Conservation (phyloP, 257 asterid species). For the Penstemon newberryi region DNA sequence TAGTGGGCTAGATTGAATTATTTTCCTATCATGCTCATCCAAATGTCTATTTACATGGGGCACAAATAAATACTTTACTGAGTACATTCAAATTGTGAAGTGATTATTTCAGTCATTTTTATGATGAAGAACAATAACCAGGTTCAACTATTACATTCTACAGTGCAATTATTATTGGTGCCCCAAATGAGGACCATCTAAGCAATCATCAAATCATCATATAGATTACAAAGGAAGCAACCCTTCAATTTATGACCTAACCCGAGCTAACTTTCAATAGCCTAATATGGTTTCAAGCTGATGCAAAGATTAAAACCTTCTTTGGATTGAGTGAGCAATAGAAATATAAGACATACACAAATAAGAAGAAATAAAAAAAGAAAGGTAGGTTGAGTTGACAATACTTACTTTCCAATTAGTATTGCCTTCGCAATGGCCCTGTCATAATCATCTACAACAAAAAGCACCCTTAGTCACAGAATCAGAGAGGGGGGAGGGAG, state of each 20-base stretch:
- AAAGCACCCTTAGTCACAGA: slow-evolving; percentile 21
- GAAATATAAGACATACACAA: background rate
- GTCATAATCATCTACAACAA: slow-evolving; percentile 76
- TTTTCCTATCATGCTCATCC: background rate
- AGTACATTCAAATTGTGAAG: slow-evolving; percentile 10
- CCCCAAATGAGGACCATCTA: too few species aligned
- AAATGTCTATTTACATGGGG: background rate
- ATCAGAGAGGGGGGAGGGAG: slow-evolving; percentile 3
- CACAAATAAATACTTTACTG: background rate
- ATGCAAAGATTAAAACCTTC: background rate
- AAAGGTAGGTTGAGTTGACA: slow-evolving; percentile 3
- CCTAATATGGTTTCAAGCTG: background rate
- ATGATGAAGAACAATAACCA: background rate
- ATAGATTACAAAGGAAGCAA: background rate
- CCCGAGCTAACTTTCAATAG: slow-evolving; percentile 12
- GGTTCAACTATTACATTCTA: slow-evolving; percentile 6
- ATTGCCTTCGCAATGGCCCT: slow-evolving; percentile 73
- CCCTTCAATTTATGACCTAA: background rate
- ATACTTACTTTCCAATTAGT: slow-evolving; percentile 54
- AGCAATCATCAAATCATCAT: too few species aligned
- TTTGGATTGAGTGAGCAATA: slow-evolving; percentile 2
- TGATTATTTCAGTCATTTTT: slow-evolving; percentile 1
- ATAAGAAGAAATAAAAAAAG: slow-evolving; percentile 7
- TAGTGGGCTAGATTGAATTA: background rate
- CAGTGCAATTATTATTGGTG: background rate